A percentile compares a stretch with the other conserved stretches of the same genome.
phyloP scores from a whole-genome alignment of 1,139 yeast species.

The Yamadazyma blattariae region DNA sequence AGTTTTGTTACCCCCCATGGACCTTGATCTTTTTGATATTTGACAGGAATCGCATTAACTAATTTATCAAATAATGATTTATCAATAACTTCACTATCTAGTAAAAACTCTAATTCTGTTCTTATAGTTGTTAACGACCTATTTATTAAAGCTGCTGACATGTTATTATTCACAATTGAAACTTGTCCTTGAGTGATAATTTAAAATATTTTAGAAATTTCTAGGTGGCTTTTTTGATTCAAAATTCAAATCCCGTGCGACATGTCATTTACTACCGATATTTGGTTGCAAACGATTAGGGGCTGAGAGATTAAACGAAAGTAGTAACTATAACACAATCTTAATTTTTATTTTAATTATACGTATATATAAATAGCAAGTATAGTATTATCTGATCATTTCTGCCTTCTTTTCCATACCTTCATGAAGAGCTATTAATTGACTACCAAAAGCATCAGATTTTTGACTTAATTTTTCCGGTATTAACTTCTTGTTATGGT shows the following conservation, averaged over 20 bases:
- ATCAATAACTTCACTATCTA: conserved; percentile 73
- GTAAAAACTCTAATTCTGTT: conserved; percentile 78
- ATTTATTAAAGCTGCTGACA: conserved; percentile 65
- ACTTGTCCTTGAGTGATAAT: too few relatives aligned
- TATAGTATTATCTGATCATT: neutral
- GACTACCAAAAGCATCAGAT: conserved; percentile 50
- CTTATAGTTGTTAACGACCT: conserved; percentile 73
- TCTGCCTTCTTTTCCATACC: conserved; percentile 33
- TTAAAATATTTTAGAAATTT: too few relatives aligned
- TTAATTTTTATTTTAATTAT: too few relatives aligned
- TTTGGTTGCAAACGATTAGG: too few relatives aligned
- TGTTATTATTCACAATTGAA: too few relatives aligned
- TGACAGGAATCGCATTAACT: conserved; percentile 52
- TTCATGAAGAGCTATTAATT: conserved; percentile 56
- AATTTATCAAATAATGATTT: conserved; percentile 55
- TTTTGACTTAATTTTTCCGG: neutral
- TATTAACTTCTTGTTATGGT: conserved; percentile 17
- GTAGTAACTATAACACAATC: too few relatives aligned
- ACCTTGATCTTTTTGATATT: conserved; percentile 52
- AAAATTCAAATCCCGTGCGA: too few relatives aligned
- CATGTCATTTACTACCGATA: too few relatives aligned
- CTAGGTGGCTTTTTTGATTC: too few relatives aligned
- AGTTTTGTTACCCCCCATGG: conserved; percentile 50
- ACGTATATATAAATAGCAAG: too few relatives aligned
- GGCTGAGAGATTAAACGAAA: too few relatives aligned